These are phyloP conservation scores for Cryptomeria japonica DNA, from an alignment of 75 land plant genomes.

Conservation along the genomic window DNA sequence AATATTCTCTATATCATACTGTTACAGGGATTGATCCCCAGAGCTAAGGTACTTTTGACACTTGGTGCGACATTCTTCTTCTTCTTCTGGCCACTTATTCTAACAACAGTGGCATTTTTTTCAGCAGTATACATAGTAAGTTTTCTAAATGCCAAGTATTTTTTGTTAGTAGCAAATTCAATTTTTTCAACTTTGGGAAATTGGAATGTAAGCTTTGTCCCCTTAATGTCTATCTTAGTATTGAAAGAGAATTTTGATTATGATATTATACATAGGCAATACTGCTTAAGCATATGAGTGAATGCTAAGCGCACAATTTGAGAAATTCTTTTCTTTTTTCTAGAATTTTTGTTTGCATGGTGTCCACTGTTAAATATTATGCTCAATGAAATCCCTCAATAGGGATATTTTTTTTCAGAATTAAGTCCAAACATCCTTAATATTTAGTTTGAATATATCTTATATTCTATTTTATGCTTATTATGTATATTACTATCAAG, in stretches of 20 bases:
- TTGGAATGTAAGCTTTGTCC: background rate
- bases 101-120: slow-evolving; percentile 54
- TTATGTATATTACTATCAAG: background rate
- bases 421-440: background rate
- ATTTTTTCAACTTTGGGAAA: background rate
- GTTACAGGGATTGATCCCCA: slow-evolving; percentile 83
- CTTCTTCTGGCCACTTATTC: slow-evolving; percentile 83
- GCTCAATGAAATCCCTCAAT: background rate
- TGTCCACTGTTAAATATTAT: too few relatives aligned
- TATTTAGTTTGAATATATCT: background rate
- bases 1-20: background rate
- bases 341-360: background rate
- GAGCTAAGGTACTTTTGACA: slow-evolving; percentile 73
- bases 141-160: slow-evolving; percentile 3
- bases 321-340: too few relatives aligned
- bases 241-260: background rate
- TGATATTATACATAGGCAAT: background rate
- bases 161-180: background rate
- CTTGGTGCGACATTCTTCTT: slow-evolving; percentile 92
- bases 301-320: background rate
- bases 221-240: background rate
- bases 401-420: background rate
- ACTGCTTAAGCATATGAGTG: background rate
- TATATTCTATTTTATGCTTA: background rate
- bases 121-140: slow-evolving; percentile 77